Base-by-base conservation (phyloP, 1,139 yeast species). In the Candida buenavistaensis region DNA sequence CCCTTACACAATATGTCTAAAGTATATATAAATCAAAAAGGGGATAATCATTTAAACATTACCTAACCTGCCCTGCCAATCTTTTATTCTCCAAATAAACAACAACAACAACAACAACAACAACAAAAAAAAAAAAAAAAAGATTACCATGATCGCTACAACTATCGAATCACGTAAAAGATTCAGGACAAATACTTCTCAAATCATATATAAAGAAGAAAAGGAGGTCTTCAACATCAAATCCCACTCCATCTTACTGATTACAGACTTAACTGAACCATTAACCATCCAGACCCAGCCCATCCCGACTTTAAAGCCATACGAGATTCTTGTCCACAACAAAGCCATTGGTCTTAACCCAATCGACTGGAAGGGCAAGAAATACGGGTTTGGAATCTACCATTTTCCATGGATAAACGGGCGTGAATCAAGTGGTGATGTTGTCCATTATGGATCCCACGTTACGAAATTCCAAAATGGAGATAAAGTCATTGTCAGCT, bases 321-420 rank as follows among this genome's bases (percentile, higher is more conserved):
- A 64, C 42, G 76, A 71, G 38, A 50, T 71, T 7, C 47, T 71
- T 30, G 59, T 71, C 6, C 50, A 54, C 32, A 71, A 70, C 43
- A 56, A 54, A 38, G 72, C 59, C 26, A 56, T 70, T 25, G 77
- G 77, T 0, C 45, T 71, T 24, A 71, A 71, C 43, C 77, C 75
- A 9, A 61, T 72, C 26, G 78, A 72, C 43, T 72, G 78, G 78
- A 72, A 72, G 44, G 68, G 72, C n/a, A 67, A 68, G 35, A 68
- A 64, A 36, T 72, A 62, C 42, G 59, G 59, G 23, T 72, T 72
- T 52, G 75, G 73, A n/a, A 61, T 71, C 3, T 64, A 69, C 42
- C 61, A 64, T 15, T 68, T 70, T 40, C 77, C 77, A 4, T 71
- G 77, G 76, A 57, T 71, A 30, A 72, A 69, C 44, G 77, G 77